Conservation (phyloP, 441 rosid genomes). For the Bruguiera hainesii region DNA sequence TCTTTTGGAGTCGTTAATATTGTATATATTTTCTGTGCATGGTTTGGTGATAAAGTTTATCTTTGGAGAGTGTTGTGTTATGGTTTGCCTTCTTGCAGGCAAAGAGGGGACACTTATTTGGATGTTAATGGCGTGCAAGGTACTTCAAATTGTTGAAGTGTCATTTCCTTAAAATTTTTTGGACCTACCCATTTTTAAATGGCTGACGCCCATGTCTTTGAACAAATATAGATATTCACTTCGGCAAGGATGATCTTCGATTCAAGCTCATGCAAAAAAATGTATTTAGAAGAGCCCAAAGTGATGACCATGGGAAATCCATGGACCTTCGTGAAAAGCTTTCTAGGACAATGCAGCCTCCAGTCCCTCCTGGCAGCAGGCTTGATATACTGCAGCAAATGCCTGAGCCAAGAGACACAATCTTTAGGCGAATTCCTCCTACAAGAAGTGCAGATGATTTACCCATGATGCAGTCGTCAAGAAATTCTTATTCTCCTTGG, state of each 20-base stretch:
- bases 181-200: constrained; percentile 25
- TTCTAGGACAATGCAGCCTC: constrained; percentile 42
- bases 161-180: constrained; percentile 14
- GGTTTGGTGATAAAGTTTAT: neutral
- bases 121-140: constrained; percentile 45
- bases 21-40: constrained; percentile 1
- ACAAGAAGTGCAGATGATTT: constrained; percentile 55
- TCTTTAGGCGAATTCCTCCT: constrained; percentile 43
- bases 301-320: constrained; percentile 38
- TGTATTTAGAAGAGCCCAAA: constrained; percentile 38
- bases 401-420: constrained; percentile 41
- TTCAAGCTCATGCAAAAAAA: constrained; percentile 74
- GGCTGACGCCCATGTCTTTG: constrained; percentile 30
- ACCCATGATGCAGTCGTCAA: constrained; percentile 40
- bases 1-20: neutral
- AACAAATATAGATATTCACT: constrained; percentile 42
- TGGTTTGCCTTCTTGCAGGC: constrained; percentile 43
- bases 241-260: constrained; percentile 75
- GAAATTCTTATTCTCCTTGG: constrained; percentile 62
- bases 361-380: constrained; percentile 18
- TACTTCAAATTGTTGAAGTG: constrained; percentile 15
- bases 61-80: neutral
- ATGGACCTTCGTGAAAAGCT: constrained; percentile 73
- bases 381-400: constrained; percentile 20
- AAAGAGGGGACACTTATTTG: constrained; percentile 46